Percentiles rank a stretch among this genome's conserved stretches.
phyloP scores from a whole-genome alignment of 176 grass and related monocot species.

The Oryza nivara region DNA sequence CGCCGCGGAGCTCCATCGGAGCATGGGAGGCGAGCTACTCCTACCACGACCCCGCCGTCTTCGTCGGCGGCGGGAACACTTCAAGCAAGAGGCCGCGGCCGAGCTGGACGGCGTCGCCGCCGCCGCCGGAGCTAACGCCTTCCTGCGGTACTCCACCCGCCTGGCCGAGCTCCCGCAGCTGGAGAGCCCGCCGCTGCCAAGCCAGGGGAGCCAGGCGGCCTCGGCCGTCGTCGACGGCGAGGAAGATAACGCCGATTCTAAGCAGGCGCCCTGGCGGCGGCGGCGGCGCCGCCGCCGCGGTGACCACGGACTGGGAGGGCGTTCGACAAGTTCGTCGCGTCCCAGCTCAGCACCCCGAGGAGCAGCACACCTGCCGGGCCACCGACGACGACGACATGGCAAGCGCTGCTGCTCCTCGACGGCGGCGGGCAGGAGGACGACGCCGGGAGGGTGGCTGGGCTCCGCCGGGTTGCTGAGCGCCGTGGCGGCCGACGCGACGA shows the following conservation, averaged over 20 bases:
- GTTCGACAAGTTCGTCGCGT: conserved; percentile 67
- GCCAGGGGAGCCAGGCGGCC: not conserved
- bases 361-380: not conserved
- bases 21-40: conserved; percentile 55
- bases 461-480: conserved; percentile 33
- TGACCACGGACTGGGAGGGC: conserved; percentile 61
- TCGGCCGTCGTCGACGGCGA: conserved; percentile 21
- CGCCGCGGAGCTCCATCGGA: conserved; percentile 43
- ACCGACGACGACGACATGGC: conserved; percentile 39
- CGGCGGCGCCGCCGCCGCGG: not conserved
- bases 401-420: conserved; percentile 37
- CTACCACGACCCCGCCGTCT: conserved; percentile 36
- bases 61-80: conserved; percentile 9
- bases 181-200: conserved; percentile 49
- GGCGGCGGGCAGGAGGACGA: conserved; percentile 14
- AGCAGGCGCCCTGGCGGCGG: not conserved
- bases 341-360: conserved; percentile 59
- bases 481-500: conserved; percentile 13
- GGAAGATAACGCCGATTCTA: not conserved
- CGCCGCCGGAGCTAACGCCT: not conserved
- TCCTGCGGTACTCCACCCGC: conserved; percentile 47
- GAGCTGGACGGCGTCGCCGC: conserved; percentile 17
- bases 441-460: conserved; percentile 13
- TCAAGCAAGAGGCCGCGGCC: conserved; percentile 36
- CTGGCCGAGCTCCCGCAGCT: conserved; percentile 54